Conservation (phyloP, 148 eudicot genomes). For the Persicaria maculosa region DNA sequence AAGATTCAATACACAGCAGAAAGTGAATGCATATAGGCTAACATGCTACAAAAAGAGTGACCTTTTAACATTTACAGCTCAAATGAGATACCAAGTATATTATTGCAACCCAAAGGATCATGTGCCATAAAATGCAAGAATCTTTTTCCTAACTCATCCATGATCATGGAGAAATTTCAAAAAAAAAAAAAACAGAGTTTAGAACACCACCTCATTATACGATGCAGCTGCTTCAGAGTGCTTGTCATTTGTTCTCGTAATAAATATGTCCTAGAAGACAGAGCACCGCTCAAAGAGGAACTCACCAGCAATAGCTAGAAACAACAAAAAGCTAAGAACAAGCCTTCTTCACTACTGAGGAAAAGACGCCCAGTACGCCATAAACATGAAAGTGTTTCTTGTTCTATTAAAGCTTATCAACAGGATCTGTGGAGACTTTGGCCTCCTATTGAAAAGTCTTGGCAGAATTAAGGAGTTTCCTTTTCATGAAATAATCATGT, state of each 20-base stretch:
- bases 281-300: constrained; percentile 52
- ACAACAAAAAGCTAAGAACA: background rate
- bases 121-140: background rate
- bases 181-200: background rate
- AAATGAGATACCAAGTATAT: background rate
- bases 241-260: constrained; percentile 35
- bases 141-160: background rate
- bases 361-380: background rate
- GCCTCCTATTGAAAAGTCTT: constrained; percentile 46
- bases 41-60: background rate
- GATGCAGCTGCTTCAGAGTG: constrained; percentile 37
- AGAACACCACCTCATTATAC: constrained; percentile 33
- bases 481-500: constrained; percentile 44
- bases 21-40: background rate
- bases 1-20: background rate
- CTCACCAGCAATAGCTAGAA: constrained; percentile 38
- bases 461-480: constrained; percentile 42
- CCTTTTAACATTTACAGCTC: background rate
- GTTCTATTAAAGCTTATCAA: constrained; percentile 26
- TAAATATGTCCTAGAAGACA: constrained; percentile 46
- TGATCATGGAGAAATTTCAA: background rate
- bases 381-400: background rate
- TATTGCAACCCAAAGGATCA: background rate
- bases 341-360: background rate
- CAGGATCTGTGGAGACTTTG: constrained; percentile 41